Evolutionary conservation across 2,329 filamentous ascomycete genomes (phyloP), one percentile per base, ranked within the genome.

Genomic region (Ophiostoma tasmaniense): DNA sequence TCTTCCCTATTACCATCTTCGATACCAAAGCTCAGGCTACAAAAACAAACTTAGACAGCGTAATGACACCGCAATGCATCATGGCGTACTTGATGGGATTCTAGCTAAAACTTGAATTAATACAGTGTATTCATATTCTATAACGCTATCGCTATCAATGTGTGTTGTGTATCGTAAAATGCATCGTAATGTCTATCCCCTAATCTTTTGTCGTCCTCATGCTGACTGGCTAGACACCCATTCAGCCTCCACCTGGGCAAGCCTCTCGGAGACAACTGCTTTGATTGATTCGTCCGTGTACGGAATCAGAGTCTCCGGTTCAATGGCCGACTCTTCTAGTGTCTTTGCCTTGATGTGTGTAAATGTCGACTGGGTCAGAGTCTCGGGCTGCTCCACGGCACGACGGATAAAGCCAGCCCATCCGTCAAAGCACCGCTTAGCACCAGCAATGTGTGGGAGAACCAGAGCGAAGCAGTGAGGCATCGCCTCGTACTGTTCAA

Each of bases 401-500:
- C 42, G 69, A n/a, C 52, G 70, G 30, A 88, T 83, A 71, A 92
- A 92, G 1, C 76, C 77, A 0, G 84, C 78, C 84, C 87, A 87
- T 2, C 80, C 78, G 17, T 81, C 76, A 69, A 86, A 83, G 73
- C 86, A 90, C 65, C 83, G 80, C 72, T 75, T 78, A 2, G 83
- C 78, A 37, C 78, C 81, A 1, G 80, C 75, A 1, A 82, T 75
- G 4, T 78, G 77, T 1, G 81, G 77, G 68, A 91, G 78, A 1
- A 91, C 72, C 71, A 87, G 74, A 0, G 84, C 85, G 75, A 92
- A 94, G 73, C 86, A 87, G 78, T 93, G 91, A 68, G 91, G 90
- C 91, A 94, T 94, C 2, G 87, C 89, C 76, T 93, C 88, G 75
- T 88, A 95, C 78, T 92, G 86, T 75, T 91, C 86, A 74, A 88